These are phyloP conservation scores for Acer negundo DNA, from an alignment of 345 rosid species.

Conservation along the genomic window DNA sequence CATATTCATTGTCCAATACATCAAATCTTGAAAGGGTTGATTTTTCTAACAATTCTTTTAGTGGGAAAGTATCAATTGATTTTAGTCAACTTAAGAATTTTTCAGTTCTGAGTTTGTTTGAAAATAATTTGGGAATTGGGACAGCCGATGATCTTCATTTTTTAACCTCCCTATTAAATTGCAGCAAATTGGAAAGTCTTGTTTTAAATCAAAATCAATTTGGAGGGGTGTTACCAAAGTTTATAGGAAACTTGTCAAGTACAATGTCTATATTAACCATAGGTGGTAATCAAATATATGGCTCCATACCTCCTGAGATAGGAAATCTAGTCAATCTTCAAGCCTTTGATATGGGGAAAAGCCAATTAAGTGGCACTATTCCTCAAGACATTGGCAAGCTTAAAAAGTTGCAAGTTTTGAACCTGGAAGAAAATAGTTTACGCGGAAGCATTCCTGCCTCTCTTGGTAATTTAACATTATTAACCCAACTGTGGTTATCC, in stretches of 20 bases:
- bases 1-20: slow-evolving; percentile 28
- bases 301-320: slow-evolving; percentile 2
- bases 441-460: slow-evolving; percentile 17
- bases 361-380: neutral
- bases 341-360: neutral
- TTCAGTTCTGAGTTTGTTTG: rapidly evolving
- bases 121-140: neutral
- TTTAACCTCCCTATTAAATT: too few relatives aligned
- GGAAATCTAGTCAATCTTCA: slow-evolving; percentile 25
- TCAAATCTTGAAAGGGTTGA: neutral
- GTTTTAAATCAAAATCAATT: too few relatives aligned
- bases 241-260: neutral
- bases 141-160: neutral
- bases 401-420: neutral
- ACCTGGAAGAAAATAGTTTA: neutral
- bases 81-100: neutral
- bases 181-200: too few relatives aligned
- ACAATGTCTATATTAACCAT: rapidly evolving
- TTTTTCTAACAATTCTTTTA: rapidly evolving
- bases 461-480: slow-evolving; percentile 6
- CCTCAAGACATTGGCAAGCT: slow-evolving; percentile 18
- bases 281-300: neutral
- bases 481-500: neutral
- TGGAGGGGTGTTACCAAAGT: too few relatives aligned
- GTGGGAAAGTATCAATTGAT: slow-evolving; percentile 13